Evolutionary conservation across 805 yeast species (phyloP), one percentile per base, ranked within the genome.

Genomic region (Yamadazyma insecticola): DNA sequence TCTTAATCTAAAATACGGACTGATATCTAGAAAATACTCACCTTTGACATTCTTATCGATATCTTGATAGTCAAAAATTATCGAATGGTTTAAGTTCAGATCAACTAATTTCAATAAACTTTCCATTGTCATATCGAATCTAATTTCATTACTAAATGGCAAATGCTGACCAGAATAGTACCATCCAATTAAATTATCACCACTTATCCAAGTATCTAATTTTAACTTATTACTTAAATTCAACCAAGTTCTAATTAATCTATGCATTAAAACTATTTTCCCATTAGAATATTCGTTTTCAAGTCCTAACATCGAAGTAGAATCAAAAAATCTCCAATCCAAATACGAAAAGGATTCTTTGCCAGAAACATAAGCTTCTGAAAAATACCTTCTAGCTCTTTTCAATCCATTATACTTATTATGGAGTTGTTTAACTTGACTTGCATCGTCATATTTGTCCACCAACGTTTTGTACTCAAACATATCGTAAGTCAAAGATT

Each of bases 141-240:
- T 77, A 28, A 70, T 57, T 44, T 71, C 76, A 26, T 52, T 50
- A 46, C 74, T 79, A 74, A 76, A 74, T 8, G 77, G 78, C 35
- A 74, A 68, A 18, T 63, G 58, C 27, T 65, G 41, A 0, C 74
- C 76, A 44, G 72, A 66, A 71, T 76, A 72, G 48, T 69, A 69
- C 66, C 66, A 64, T 47, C 65, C 48, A 51, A 76, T 36, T 50
- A 57, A 38, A 9, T 55, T 39, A 4, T 55, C 57, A 37, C 58
- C 64, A 6, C 54, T 58, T 6, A 55, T 26, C 66, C 66, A 61
- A 8, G 73, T 53, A 10, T 53, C 45, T 4, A 68, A 35, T 3
- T 63, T 59, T 29, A 62, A 51, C 25, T 55, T 48, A 27, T 61
- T 57, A 6, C 72, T 55, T 24, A 70, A 67, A 22, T 59, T 51